Conservation (phyloP, 2,329 filamentous ascomycete species). For the Cladosporium cucumerinum region DNA sequence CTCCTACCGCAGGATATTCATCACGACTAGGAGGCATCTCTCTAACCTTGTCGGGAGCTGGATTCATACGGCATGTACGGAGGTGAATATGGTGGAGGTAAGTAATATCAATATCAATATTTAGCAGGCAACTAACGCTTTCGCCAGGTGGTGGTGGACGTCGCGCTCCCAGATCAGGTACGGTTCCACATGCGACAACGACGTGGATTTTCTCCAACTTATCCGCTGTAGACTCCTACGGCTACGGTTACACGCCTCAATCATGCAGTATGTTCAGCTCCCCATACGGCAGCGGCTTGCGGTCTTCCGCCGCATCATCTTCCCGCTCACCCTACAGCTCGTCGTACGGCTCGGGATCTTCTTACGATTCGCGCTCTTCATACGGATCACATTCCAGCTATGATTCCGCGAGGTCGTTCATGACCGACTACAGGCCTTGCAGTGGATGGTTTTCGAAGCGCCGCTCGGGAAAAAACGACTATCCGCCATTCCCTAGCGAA, state of each 20-base stretch:
- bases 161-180: not conserved
- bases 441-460: not conserved
- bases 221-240: not conserved
- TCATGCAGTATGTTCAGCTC: not conserved
- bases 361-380: not conserved
- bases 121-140: not conserved
- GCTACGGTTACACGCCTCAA: not conserved
- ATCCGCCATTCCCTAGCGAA: not conserved
- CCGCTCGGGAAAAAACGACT: not conserved
- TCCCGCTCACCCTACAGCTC: not conserved
- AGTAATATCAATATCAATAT: not conserved
- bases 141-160: not conserved
- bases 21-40: not conserved
- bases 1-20: not conserved
- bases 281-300: not conserved
- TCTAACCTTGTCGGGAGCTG: not conserved
- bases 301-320: not conserved
- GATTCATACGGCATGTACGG: conserved; percentile 1
- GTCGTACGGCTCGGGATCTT: not conserved
- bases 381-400: not conserved
- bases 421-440: not conserved
- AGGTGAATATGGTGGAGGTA: not conserved
- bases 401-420: not conserved
- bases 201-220: not conserved
- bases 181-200: not conserved